Base-by-base conservation (phyloP, 2,329 filamentous ascomycete genomes). In the Claviceps cyperi region DNA sequence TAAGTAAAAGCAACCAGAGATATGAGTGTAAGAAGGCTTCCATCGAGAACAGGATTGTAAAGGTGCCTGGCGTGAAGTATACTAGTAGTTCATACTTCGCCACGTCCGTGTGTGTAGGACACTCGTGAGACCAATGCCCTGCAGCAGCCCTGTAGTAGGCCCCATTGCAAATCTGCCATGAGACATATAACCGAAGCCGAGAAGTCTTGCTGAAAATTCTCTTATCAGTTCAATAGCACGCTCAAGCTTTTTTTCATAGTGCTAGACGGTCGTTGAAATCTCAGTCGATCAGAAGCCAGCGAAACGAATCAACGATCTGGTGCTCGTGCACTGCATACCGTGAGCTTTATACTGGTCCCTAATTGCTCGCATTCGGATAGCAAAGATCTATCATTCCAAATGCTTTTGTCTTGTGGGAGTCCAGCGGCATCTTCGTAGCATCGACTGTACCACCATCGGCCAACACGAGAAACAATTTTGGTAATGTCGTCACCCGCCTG, bases 401-500 rank as follows among this genome's bases (percentile, higher is more conserved):
- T 86, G 63, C 84, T 78, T 53, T 60, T 64, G 63, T 47, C 72
- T 58, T 35, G 69, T 64, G 52, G 52, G 37, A 55, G 52, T n/a
- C 77, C 65, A 8, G 81, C 72, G 4, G 77, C 74, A 51, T 76
- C 79, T 66, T 96, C 91, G 64, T 96, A 97, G 70, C 91, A 96
- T 48, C 85, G 80, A 9, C 81, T 86, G 66, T 95, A 97, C 92
- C 92, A 98, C 88, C 91, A 97, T 43, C 92, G 78, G 2, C 89
- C 91, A 11, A 97, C 91, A 54, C 82, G 84, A 15, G 89, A 84
- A 21, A 97, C 89, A 75, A 94, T 94, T 61, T 87, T 90, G 14
- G 88, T 87, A 61, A 97, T 95, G 56, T 81, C 83, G 60, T 89
- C 86, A 57, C 95, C 88, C 21, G 84, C 83, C 14, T 77, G 71